Percentiles rank a stretch among this genome's conserved stretches.
These are phyloP conservation scores for Rhynchospora pubera DNA, from an alignment of 176 grass and related monocot genomes.

Conservation along the genomic window DNA sequence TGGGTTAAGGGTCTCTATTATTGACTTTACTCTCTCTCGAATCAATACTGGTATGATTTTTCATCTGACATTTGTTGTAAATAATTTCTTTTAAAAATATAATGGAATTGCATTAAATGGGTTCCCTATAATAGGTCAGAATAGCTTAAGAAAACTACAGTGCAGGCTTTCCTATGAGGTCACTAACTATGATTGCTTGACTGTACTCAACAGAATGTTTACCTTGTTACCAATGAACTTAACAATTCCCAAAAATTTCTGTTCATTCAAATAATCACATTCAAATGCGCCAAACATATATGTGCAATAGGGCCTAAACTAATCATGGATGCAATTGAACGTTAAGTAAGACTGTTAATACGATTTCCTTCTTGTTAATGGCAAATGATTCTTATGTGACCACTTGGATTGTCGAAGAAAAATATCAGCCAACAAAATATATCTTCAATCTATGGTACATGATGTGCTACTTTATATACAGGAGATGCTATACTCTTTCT, in stretches of 20 bases:
- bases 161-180: not conserved
- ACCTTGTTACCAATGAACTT: not conserved
- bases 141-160: not conserved
- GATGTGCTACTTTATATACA: conserved; percentile 25
- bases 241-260: not conserved
- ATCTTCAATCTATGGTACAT: conserved; percentile 13
- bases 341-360: not conserved
- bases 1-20: conserved; percentile 66
- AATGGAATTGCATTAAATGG: not conserved
- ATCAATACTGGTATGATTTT: conserved; percentile 65
- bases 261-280: too few species aligned
- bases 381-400: not conserved
- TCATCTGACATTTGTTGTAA: not conserved
- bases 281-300: not conserved
- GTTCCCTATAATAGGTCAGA: not conserved
- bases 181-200: not conserved
- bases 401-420: not conserved
- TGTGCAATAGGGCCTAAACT: not conserved
- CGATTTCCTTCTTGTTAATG: not conserved
- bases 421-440: not conserved
- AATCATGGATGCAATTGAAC: not conserved
- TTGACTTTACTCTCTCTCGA: conserved; percentile 94
- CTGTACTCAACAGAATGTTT: not conserved
- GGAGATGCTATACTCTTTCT: conserved; percentile 74
- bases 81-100: not conserved